Percentiles rank a stretch among this genome's conserved stretches.
These are phyloP conservation scores for Annulohypoxylon stygium DNA, from an alignment of 495 filamentous ascomycete genomes.

Conservation along the genomic window DNA sequence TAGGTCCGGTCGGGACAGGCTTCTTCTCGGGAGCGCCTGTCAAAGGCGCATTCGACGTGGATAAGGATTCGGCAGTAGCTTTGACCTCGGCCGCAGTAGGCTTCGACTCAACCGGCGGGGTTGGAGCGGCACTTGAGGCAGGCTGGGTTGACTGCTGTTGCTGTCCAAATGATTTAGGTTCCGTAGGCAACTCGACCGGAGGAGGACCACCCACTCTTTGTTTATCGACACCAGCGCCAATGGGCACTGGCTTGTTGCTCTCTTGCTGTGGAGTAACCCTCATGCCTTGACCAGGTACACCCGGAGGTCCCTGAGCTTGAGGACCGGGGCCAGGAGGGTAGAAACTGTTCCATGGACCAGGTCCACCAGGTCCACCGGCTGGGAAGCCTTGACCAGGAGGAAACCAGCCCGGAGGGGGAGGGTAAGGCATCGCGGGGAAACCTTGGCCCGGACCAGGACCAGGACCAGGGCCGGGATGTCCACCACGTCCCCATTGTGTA, in stretches of 20 bases:
- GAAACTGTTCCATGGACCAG: slow-evolving; percentile 69
- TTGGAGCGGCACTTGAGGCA: slow-evolving; percentile 47
- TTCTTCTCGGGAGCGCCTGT: slow-evolving; percentile 56
- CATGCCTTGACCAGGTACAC: slow-evolving; percentile 55
- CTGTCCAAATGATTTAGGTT: slow-evolving; percentile 58
- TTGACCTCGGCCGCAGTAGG: slow-evolving; percentile 69
- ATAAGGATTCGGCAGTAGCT: slow-evolving; percentile 59
- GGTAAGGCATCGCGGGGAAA: slow-evolving; percentile 62
- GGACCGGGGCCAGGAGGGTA: slow-evolving; percentile 61
- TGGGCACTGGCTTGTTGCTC: slow-evolving; percentile 64
- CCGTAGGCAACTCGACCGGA: slow-evolving; percentile 52
- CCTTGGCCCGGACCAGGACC: slow-evolving; percentile 56
- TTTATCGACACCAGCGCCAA: slow-evolving; percentile 67
- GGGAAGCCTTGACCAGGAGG: slow-evolving; percentile 86
- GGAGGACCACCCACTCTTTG: slow-evolving; percentile 56
- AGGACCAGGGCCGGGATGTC: slow-evolving; percentile 59
- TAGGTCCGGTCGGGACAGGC: slow-evolving; percentile 71
- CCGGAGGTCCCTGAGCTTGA: slow-evolving; percentile 52
- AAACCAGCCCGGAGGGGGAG: slow-evolving; percentile 82
- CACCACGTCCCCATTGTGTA: slow-evolving; percentile 68
- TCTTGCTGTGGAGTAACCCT: slow-evolving; percentile 54
- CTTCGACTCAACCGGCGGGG: slow-evolving; percentile 76
- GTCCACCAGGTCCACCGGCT: slow-evolving; percentile 64
- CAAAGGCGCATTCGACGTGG: slow-evolving; percentile 51
- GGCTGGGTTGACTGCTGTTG: slow-evolving; percentile 46